Base-by-base conservation (phyloP, 1,284 basidiomycete species). In the Inonotus hispidus region DNA sequence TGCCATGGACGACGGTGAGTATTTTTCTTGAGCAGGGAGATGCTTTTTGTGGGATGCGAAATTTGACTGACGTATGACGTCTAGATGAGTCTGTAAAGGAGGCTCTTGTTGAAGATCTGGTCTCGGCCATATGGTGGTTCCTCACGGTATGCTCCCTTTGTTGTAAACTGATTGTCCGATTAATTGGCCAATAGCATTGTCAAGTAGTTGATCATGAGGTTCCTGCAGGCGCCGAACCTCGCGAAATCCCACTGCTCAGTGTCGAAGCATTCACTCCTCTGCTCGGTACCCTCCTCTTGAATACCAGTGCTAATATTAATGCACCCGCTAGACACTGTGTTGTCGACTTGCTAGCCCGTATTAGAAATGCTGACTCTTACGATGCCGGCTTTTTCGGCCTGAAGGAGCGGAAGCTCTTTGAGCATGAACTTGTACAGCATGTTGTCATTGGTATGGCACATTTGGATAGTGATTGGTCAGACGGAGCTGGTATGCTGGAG, bases 51-150 rank as follows among this genome's bases (percentile, higher is more conserved):
- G 46, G 14, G 27, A 49, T 32, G 25, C n/a, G 32, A 50, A 50
- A 11, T 58, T 29, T 19, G 45, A 53, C 39, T 53, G 45, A 56
- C 49, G 55, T 56, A 63, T 62, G 54, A 59, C 38, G 57, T 63
- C 57, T 14, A 92, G 95, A 98, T 66, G 93, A 96, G 67, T 75
- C 83, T 43, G 95, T 99, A 63, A 95, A 93, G 73, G 93, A 97
- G 69, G 91, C 93, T 0, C 87, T 99, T 45, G 88, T 93, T 1
- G 82, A 85, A 1, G 87, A 93, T 69, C 77, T 99, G 25, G 85
- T 93, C 56, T 77, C 83, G 47, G 84, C 97, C 66, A 84, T 98
- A 66, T 98, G 94, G 94, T 97, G 92, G 87, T 98, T 96, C 74
- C 88, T 93, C 70, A 89, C 92, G 37, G 85, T 90, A 66, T 68